phyloP scores from a whole-genome alignment of 148 eudicot genomes.

The Diospyros kaki region DNA sequence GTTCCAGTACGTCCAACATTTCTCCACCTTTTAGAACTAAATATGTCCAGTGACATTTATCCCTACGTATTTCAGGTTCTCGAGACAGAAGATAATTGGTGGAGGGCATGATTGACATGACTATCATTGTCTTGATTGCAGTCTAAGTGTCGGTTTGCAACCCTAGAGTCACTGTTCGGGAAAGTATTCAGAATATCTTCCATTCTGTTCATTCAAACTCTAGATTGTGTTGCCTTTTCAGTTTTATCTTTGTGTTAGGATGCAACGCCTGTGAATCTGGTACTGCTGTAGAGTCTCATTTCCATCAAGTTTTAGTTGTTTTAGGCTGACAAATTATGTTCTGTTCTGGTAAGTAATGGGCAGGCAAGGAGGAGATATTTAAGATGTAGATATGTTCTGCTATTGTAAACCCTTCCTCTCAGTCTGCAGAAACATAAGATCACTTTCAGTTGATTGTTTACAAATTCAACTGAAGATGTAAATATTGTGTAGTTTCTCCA shows the following conservation, averaged over 20 bases:
- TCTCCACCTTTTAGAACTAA: background rate
- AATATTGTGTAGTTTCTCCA: background rate
- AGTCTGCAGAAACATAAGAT: background rate
- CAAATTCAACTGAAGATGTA: background rate
- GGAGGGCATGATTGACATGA: conserved; percentile 24
- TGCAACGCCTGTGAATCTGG: background rate
- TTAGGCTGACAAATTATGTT: background rate
- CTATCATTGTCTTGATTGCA: conserved; percentile 15
- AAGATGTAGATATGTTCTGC: background rate
- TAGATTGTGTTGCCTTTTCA: background rate
- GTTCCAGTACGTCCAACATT: conserved; percentile 3
- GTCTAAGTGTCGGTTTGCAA: conserved; percentile 10
- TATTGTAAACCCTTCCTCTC: background rate
- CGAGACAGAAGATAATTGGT: conserved; percentile 28
- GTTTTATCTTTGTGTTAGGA: background rate
- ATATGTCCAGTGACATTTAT: conserved; percentile 7
- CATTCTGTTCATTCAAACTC: conserved; percentile 8
- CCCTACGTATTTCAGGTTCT: conserved; percentile 21
- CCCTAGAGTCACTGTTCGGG: background rate
- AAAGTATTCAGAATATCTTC: conserved; percentile 4
- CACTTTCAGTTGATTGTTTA: background rate
- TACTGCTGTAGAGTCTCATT: background rate
- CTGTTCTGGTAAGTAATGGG: too few relatives aligned
- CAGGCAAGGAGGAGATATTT: background rate
- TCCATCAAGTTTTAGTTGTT: background rate